A percentile compares a stretch with the other conserved stretches of the same genome.
These are phyloP conservation scores for Cryptosporidium parvum DNA, from an alignment of 169 alveolate species.

Conservation along the genomic window DNA sequence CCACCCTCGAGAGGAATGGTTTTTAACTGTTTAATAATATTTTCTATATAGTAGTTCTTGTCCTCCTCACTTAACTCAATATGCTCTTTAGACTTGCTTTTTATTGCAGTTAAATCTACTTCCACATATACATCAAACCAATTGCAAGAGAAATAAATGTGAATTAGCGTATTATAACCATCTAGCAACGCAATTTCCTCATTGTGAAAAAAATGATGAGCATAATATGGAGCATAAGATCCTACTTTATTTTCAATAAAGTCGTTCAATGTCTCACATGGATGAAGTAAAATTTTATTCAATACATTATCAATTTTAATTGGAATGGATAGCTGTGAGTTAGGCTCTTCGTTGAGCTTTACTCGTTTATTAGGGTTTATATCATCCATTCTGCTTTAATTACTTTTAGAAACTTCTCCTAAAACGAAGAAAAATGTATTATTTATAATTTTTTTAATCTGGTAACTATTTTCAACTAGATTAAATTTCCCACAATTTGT, in stretches of 20 bases:
- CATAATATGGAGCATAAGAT: slow-evolving; percentile 32
- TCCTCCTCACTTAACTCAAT: background rate
- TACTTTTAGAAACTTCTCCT: background rate
- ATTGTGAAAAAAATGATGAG: slow-evolving; percentile 50
- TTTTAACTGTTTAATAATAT: slow-evolving; percentile 13
- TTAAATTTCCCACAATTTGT: slow-evolving; percentile 13
- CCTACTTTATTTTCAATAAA: background rate
- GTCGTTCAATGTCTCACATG: slow-evolving; percentile 20
- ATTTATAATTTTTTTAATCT: background rate
- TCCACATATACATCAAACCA: slow-evolving; percentile 70
- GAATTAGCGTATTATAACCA: slow-evolving; percentile 37
- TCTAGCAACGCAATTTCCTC: slow-evolving; percentile 48
- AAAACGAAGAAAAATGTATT: background rate
- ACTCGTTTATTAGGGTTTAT: slow-evolving; percentile 6
- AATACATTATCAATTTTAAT: slow-evolving; percentile 21
- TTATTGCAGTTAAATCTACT: slow-evolving; percentile 13
- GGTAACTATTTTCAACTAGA: background rate
- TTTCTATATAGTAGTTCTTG: slow-evolving; percentile 7
- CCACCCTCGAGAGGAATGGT: slow-evolving; percentile 36
- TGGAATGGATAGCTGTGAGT: slow-evolving; percentile 10
- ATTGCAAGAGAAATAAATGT: slow-evolving; percentile 52
- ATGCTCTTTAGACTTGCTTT: slow-evolving; percentile 2
- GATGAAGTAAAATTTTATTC: slow-evolving; percentile 19
- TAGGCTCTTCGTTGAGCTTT: slow-evolving; percentile 7
- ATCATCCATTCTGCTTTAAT: slow-evolving; percentile 4